Percentiles rank a stretch among this genome's conserved stretches.
Conservation (phyloP, 2,329 filamentous ascomycete genomes). For the Rhinocladiella mackenziei region DNA sequence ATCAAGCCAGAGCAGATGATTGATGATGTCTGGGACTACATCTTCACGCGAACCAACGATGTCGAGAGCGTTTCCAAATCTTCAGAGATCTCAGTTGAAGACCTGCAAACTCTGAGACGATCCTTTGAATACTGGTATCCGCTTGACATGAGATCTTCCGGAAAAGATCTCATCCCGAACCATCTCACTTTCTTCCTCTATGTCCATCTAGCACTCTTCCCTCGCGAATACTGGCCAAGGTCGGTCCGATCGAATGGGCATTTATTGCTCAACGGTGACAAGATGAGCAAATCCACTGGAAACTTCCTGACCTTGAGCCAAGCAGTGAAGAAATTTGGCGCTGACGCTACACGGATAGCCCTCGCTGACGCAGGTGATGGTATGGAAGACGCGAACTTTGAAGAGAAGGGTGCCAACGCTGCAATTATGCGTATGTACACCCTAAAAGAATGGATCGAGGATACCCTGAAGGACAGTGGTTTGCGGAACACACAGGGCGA, state of each 20-base stretch:
- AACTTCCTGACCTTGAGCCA: constrained; percentile 93
- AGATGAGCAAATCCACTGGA: constrained; percentile 97
- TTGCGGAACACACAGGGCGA: constrained; percentile 65
- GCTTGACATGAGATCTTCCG: constrained; percentile 78
- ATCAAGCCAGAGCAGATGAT: constrained; percentile 82
- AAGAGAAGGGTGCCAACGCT: constrained; percentile 88
- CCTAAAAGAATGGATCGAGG: constrained; percentile 88
- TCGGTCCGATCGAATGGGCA: constrained; percentile 88
- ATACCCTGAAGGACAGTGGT: constrained; percentile 67
- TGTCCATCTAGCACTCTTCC: constrained; percentile 86
- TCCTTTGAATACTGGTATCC: constrained; percentile 98
- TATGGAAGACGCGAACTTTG: constrained; percentile 94
- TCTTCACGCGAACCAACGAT: constrained; percentile 74
- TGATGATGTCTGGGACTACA: constrained; percentile 93
- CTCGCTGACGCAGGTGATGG: constrained; percentile 92
- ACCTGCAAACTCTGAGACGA: constrained; percentile 74
- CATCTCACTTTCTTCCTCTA: constrained; percentile 96
- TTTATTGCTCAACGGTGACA: constrained; percentile 89
- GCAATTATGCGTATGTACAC: constrained; percentile 81
- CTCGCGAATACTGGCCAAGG: constrained; percentile 80
- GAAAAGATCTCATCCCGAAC: constrained; percentile 90
- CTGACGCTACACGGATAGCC: constrained; percentile 85
- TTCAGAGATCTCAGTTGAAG: constrained; percentile 68
- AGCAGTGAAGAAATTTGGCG: constrained; percentile 85
- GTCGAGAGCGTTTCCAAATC: constrained; percentile 60